Evolutionary conservation across 1,284 basidiomycete species (phyloP).

Genomic region (Irpex rosettiformis): DNA sequence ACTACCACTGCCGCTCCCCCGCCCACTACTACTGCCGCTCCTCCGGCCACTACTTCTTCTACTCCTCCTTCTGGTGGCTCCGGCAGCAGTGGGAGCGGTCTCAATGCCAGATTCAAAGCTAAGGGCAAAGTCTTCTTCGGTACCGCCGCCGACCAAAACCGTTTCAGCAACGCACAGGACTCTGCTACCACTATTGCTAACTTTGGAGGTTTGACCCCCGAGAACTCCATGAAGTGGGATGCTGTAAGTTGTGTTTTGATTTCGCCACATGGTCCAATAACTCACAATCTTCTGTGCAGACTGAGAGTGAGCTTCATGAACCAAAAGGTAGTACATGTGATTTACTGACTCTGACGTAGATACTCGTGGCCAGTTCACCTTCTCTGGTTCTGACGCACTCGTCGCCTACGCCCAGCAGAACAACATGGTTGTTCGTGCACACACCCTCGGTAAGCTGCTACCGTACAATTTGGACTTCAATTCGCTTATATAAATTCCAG

Average conservation of each 20-base stretch:
- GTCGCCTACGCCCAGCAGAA: slow-evolving; percentile 45
- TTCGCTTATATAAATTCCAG: slow-evolving; percentile 18
- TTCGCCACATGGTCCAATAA: neutral
- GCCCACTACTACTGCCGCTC: slow-evolving; percentile 7
- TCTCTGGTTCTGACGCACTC: slow-evolving; percentile 37
- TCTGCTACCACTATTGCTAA: slow-evolving; percentile 28
- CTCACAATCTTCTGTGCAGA: slow-evolving; percentile 10
- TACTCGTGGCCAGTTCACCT: slow-evolving; percentile 35
- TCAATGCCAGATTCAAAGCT: slow-evolving; percentile 23
- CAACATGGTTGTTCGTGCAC: slow-evolving; percentile 43
- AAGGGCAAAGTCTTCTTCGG: slow-evolving; percentile 29
- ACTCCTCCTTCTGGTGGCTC: slow-evolving; percentile 13
- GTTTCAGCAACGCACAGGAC: slow-evolving; percentile 27
- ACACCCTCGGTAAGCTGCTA: slow-evolving; percentile 33
- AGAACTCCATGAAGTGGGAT: slow-evolving; percentile 39
- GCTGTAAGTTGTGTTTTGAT: slow-evolving; percentile 18
- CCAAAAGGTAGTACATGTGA: neutral
- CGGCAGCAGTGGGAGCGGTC: slow-evolving; percentile 8
- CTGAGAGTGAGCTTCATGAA: slow-evolving; percentile 14
- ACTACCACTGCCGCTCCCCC: slow-evolving; percentile 11
- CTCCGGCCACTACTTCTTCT: slow-evolving; percentile 9
- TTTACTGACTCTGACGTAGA: slow-evolving; percentile 14
- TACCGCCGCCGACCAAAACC: slow-evolving; percentile 25
- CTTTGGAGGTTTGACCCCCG: slow-evolving; percentile 34
- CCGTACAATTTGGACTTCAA: neutral